Evolutionary conservation across 1,284 basidiomycete species (phyloP).

Genomic region (Phellopilus nigrolimitatus): DNA sequence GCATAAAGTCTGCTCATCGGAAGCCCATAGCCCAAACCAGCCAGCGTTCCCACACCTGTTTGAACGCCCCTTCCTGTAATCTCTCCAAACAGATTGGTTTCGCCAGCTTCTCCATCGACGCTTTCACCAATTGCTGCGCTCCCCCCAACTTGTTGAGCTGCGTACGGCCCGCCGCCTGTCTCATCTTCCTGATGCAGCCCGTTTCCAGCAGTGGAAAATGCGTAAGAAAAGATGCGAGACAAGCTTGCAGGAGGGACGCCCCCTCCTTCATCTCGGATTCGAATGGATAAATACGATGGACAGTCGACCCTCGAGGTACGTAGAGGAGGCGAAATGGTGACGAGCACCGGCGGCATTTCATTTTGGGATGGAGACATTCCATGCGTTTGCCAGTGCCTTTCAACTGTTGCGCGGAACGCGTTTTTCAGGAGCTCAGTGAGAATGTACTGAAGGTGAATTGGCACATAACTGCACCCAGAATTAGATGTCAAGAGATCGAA

Average conservation of each 20-base stretch:
- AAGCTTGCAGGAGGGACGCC: slow-evolving; percentile 75
- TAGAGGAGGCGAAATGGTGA: slow-evolving; percentile 66
- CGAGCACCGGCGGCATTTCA: slow-evolving; percentile 57
- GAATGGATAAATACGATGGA: slow-evolving; percentile 61
- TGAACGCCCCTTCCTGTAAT: slow-evolving; percentile 74
- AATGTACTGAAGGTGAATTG: slow-evolving; percentile 87
- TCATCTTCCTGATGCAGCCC: slow-evolving; percentile 37
- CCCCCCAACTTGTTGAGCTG: slow-evolving; percentile 67
- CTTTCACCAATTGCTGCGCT: slow-evolving; percentile 49
- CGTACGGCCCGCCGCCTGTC: slow-evolving; percentile 60
- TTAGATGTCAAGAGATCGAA: background rate
- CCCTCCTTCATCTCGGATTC: slow-evolving; percentile 83
- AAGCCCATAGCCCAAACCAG: slow-evolving; percentile 79
- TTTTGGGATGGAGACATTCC: slow-evolving; percentile 31
- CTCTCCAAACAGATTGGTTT: slow-evolving; percentile 63
- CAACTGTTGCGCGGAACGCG: slow-evolving; percentile 86
- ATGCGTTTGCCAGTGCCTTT: slow-evolving; percentile 52
- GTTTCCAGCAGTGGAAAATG: slow-evolving; percentile 72
- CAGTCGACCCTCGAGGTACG: slow-evolving; percentile 32
- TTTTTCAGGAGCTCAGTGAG: slow-evolving; percentile 86
- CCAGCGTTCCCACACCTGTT: slow-evolving; percentile 70
- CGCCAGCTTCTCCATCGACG: slow-evolving; percentile 37
- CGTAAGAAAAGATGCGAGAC: slow-evolving; percentile 81
- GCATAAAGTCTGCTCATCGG: slow-evolving; percentile 84
- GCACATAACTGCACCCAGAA: slow-evolving; percentile 60